Evolutionary conservation across 1,284 basidiomycete species (phyloP), one percentile per base, ranked within the genome.

Genomic region (Trichosporon sp.): DNA sequence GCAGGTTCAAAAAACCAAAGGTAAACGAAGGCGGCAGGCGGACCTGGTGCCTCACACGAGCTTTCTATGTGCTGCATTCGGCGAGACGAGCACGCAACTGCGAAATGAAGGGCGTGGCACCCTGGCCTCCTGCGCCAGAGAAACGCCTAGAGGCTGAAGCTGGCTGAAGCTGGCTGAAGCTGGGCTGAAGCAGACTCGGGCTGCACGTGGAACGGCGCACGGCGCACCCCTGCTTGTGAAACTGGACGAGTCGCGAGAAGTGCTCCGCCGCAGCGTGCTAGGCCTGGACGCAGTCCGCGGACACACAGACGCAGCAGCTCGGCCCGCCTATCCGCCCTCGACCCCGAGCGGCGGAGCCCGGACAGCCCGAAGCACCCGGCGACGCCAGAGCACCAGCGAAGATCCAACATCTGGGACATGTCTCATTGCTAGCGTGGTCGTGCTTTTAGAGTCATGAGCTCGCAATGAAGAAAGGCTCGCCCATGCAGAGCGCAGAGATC

Each of bases 351-450:
- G 26, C 26, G 26, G 26, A 26, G 26, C 26, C 26, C 26, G 26
- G 26, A 26, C 26, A 26, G 26, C 26, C 26, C 26, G 26, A 26
- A 26, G 26, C 26, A 26, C 26, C 26, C 26, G 26, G 26, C 26
- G 26, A 14, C 16, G 43, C 43, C 16, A 54, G 51, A 5, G 2
- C 16, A 11, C 19, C 51, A 16, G 19, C 19, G 10, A n/a, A 7
- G 48, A 54, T 54, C 51, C 51, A 54, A 54, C 51, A 5, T 6
- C 16, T 21, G 51, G 19, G 51, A 54, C 51, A 54, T 54, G 51
- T 54, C 51, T 54, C 51, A 51, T 51, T n/a, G 51, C 51, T 19
- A 7, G 51, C 19, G 11, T 7, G 19, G 1, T 54, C 6, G 51
- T 26, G 19, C 8, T 54, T 8, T 26, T 48, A 16, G 3, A 48